Conservation (phyloP, 805 yeast species). For the Hermanozyma aechmeae region DNA sequence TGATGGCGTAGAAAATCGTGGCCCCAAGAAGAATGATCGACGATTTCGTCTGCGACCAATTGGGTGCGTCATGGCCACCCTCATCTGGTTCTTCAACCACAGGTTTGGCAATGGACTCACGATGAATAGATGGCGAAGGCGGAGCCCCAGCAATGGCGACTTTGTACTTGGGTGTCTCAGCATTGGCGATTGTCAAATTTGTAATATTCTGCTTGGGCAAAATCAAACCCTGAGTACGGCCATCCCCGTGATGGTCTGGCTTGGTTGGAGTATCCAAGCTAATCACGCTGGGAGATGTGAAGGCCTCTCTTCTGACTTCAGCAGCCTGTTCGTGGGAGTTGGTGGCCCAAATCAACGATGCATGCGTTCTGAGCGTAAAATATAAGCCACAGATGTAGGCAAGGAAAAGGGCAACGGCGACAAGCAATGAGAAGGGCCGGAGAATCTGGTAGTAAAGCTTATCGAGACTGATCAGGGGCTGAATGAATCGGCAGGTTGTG, state of each 20-base stretch:
- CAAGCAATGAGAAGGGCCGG: slow-evolving; percentile 72
- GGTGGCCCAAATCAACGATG: slow-evolving; percentile 88
- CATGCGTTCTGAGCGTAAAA: slow-evolving; percentile 93
- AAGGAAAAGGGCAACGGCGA: slow-evolving; percentile 70
- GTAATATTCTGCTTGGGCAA: no score
- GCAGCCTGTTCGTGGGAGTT: slow-evolving; percentile 22
- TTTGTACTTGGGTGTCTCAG: slow-evolving; percentile 1
- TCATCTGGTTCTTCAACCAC: slow-evolving; percentile 15
- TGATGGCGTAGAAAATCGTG: slow-evolving; percentile 79
- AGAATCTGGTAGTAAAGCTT: slow-evolving; percentile 56
- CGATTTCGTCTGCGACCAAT: slow-evolving; percentile 86
- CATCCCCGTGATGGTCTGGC: slow-evolving; percentile 2
- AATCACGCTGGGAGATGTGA: slow-evolving; percentile 29
- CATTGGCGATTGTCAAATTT: neutral
- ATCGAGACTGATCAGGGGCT: slow-evolving; percentile 67
- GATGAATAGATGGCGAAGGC: no score
- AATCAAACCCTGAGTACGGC: neutral
- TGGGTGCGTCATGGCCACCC: slow-evolving; percentile 92
- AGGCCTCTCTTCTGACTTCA: slow-evolving; percentile 14
- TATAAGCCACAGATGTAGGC: slow-evolving; percentile 85
- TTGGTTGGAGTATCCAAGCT: slow-evolving; percentile 26
- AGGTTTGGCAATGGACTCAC: no score
- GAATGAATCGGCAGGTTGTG: slow-evolving; percentile 65
- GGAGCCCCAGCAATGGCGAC: neutral
- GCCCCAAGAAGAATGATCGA: slow-evolving; percentile 75